Evolutionary conservation across 179 eudicot genomes (phyloP), one percentile per base, ranked within the genome.

Genomic region (Camellia oleifera): DNA sequence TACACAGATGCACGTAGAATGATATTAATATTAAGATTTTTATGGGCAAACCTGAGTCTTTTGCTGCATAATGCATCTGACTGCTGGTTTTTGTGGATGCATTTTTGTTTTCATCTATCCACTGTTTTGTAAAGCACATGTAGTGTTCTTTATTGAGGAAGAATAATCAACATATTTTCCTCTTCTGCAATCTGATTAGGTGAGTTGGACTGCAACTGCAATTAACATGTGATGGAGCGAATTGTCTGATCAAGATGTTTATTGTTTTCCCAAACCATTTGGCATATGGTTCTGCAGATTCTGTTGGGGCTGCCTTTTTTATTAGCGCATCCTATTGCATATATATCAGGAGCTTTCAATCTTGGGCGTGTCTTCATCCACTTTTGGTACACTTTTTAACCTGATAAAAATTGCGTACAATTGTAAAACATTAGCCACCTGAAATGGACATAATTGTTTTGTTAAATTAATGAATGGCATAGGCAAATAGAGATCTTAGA

Each of bases 341-440:
- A 95, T 82, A 60, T 95, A 82, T 94, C 98, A 71, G 81, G 85
- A 83, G 99, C 99, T 79, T 95, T 95, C 88, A 91, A 95, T 85
- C 99, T 95, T 78, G 99, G 99, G 72, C 98, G 99, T 26, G 91
- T 95, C 79, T 95, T 95, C 89, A 91, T 95, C 88, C 99, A 95
- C 84, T 95, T 91, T 75, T 95, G 99, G 99, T 95, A 94, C 81
- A 65, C 72, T 77, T 73, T 77, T 79, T 50, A 63, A 72, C 78
- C 73, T 78, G 71, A 10, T 71, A 4, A 45, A 44, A 50, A 14
- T 69, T 58, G 20, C 75, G 42, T 68, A 44, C 40, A 14, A 15
- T 57, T 72, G 77, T n/a, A 26, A 61, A 45, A 7, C 8, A n/a
- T 32, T 17, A 17, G 32, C 54, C 53, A 44, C 44, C 23, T 71